Conservation (phyloP, 257 asterid species). For the Verbascum thapsus region DNA sequence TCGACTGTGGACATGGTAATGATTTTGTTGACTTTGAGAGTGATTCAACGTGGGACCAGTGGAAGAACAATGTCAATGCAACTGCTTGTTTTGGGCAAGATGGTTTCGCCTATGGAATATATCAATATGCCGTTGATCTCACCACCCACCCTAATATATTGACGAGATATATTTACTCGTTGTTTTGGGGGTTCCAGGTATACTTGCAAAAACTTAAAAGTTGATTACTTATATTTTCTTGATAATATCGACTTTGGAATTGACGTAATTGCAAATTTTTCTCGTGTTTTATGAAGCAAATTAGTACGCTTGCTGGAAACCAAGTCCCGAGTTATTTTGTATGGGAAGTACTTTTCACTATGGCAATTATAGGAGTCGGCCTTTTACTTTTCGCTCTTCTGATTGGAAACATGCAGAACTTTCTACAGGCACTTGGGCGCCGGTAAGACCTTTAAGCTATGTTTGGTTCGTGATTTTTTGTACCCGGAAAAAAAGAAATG, state of each 20-base stretch:
- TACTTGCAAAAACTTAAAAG: conserved; percentile 4
- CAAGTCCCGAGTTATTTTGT: conserved; percentile 77
- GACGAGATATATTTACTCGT: conserved; percentile 75
- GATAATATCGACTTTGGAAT: background rate
- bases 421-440: conserved; percentile 90
- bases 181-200: conserved; percentile 99
- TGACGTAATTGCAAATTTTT: conserved; percentile 21
- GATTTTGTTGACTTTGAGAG: conserved; percentile 12
- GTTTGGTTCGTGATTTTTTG: no score
- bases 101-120: conserved; percentile 68
- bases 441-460: conserved; percentile 49
- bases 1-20: conserved; percentile 71
- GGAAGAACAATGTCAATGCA: conserved; percentile 58
- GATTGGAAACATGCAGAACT: conserved; percentile 94
- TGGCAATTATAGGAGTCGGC: conserved; percentile 80
- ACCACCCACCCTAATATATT: conserved; percentile 43
- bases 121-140: conserved; percentile 58
- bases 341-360: conserved; percentile 87
- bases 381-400: conserved; percentile 87
- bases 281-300: conserved; percentile 55
- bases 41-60: conserved; percentile 46
- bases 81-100: conserved; percentile 61
- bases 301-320: conserved; percentile 93
- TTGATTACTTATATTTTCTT: background rate
- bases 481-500: no score